Base-by-base conservation (phyloP, 2,329 filamentous ascomycete species). In the Fusarium temperatum region DNA sequence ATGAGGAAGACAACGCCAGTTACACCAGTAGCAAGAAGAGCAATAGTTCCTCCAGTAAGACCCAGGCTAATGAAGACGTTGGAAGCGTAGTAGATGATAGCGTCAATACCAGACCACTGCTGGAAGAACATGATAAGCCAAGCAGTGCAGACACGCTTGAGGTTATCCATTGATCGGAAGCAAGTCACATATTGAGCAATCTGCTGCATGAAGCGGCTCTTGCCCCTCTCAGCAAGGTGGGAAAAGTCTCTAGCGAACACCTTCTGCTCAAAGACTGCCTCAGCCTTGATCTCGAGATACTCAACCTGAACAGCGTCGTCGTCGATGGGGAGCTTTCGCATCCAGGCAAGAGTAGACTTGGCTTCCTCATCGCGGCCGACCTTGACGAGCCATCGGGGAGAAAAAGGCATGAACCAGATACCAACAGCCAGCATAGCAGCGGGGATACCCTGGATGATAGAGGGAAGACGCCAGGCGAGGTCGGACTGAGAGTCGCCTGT, bases 221-320 rank as follows among this genome's bases (percentile, higher is more conserved):
- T 81, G 63, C 82, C 80, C 63, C 84, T 80, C 65, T 82, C 82
- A 22, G 82, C 83, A 12, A 74, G 67, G 17, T 84, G 82, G 4
- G 86, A 86, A 63, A 87, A 87, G 30, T 91, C 86, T 70, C 92
- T 90, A 0, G 89, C 88, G 15, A 92, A 86, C 2, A 89, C 90
- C 39, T 90, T 88, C 82, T 94, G 93, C 81, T 96, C 93, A 75
- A 96, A 96, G 35, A 93, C 81, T 0, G 89, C 90, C 80, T 94
- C 92, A 0, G 93, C 92, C 81, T 94, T 94, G 83, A 96, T 95
- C 80, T 96, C 93, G n/a, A 94, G 87, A 78, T 92, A 94, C 78
- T 96, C 93, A 6, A 94, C 85, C 73, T 93, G 89, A 39, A 96
- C 87, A 0, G 93, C 86, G 55, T 93, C 90, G 76, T 94, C 87